Base-by-base conservation (phyloP, 2,329 filamentous ascomycete genomes). In the Hypocreales sp. region DNA sequence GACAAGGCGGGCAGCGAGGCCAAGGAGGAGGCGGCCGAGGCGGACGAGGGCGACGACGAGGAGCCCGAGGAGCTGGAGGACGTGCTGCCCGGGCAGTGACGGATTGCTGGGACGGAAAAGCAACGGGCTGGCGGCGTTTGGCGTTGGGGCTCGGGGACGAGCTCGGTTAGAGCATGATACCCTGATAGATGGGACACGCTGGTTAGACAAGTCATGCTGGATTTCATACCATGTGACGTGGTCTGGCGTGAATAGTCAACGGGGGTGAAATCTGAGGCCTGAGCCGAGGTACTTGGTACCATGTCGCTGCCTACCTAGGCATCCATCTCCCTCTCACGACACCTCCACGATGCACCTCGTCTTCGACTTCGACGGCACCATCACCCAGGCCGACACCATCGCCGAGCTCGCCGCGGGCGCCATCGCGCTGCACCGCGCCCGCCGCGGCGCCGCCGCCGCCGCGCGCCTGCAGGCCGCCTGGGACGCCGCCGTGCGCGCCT, bases 1-100 rank as follows among this genome's bases (percentile, higher is more conserved):
- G 52, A 54, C 30, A 51, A 50, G 38, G 50, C 38, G 22, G 50
- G 51, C 10, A 42, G 40, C 28, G 52, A 57, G 17, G 46, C 69
- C 53, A 74, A 67, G 32, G 58, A 59, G 29, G 62, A 59, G 22
- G 61, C 61, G 6, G 58, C 58, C 4, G 73, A 70, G 22, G 56
- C 58, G 3, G 73, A 71, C 15, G 67, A 68, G 8, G 79, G 79
- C 9, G 67, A 68, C 11, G 79, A 81, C 15, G 72, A 75, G 14
- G 68, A 72, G 14, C 64, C 75, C 28, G 60, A 77, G 31, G 73
- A 83, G 50, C 84, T 90, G 67, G 80, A 87, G 50, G 80, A 84
- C 50, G 78, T 86, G n/a, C 41, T 66, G 22, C 45, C 42, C 8
- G 35, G 38, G 19, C 32, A 41, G 16, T 42, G 37, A 24, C 12